Percentiles rank a stretch among this genome's conserved stretches.
phyloP scores from a whole-genome alignment of 768 basidiomycete genomes.

The Tulasnella sp. region DNA sequence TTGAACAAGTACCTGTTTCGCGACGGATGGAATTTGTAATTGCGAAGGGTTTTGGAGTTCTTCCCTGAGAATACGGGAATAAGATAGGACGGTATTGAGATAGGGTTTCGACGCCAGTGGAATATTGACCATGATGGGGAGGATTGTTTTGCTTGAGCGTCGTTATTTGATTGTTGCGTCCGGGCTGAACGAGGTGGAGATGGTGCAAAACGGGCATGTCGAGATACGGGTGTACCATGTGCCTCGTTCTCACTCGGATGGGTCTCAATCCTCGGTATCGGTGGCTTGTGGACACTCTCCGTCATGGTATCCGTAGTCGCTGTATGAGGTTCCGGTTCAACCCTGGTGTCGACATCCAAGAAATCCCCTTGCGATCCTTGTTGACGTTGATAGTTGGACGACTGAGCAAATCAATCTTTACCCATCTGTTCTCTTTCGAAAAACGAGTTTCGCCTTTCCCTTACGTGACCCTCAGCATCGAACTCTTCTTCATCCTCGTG shows the following conservation, averaged over 20 bases:
- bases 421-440: neutral
- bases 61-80: constrained; percentile 28
- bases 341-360: neutral
- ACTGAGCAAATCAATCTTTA: neutral
- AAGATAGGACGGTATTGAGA: constrained; percentile 14
- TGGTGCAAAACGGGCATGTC: constrained; percentile 13
- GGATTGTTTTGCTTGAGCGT: neutral
- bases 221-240: neutral
- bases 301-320: neutral
- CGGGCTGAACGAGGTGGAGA: constrained; percentile 2
- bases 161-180: neutral
- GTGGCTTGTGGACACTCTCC: neutral
- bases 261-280: neutral
- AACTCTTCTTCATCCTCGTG: too few relatives aligned
- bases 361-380: neutral
- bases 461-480: too few relatives aligned
- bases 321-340: neutral
- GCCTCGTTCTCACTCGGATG: neutral
- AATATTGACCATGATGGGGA: neutral
- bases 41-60: constrained; percentile 36
- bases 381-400: neutral
- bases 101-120: constrained; percentile 1
- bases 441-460: neutral
- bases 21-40: constrained; percentile 55
- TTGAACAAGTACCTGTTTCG: constrained; percentile 61